Conservation (phyloP, 768 basidiomycete species). For the Porphyrellus cyaneotinctus region DNA sequence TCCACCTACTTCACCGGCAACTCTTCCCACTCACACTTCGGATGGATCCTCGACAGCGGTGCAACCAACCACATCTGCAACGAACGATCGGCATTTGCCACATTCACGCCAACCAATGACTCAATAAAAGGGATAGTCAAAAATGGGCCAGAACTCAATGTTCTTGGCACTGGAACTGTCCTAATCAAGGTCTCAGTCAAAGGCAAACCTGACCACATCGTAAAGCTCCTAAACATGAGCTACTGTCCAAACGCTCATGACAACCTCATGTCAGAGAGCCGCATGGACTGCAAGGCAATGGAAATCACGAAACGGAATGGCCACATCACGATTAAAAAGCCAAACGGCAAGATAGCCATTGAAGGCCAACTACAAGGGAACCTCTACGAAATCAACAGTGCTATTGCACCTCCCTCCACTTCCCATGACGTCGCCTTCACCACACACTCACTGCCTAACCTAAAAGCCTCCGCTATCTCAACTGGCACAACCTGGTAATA, state of each 20-base stretch:
- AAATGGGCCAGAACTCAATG: not conserved
- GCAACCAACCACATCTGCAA: not conserved
- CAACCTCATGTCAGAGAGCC: not conserved
- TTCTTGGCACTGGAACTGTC: not conserved
- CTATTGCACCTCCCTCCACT: not conserved
- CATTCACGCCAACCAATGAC: not conserved
- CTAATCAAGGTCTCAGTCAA: not conserved
- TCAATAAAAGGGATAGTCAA: not conserved
- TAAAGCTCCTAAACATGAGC: not conserved
- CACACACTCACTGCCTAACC: not conserved
- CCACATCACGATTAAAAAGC: not conserved
- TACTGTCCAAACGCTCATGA: not conserved
- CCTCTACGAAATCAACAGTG: constrained; percentile 9
- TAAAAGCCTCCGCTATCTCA: constrained; percentile 1
- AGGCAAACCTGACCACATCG: not conserved
- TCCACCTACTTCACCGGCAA: not conserved
- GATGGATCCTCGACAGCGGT: not conserved
- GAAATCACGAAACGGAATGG: not conserved
- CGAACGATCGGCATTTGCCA: not conserved
- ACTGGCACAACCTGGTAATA: constrained; percentile 2
- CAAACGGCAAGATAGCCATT: not conserved
- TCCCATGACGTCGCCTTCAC: not conserved
- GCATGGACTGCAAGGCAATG: not conserved
- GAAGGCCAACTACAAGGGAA: constrained; percentile 6
- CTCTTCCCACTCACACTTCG: not conserved